These are phyloP conservation scores for Cenchrus americanus DNA, from an alignment of 176 grass and related monocot species.

Conservation along the genomic window DNA sequence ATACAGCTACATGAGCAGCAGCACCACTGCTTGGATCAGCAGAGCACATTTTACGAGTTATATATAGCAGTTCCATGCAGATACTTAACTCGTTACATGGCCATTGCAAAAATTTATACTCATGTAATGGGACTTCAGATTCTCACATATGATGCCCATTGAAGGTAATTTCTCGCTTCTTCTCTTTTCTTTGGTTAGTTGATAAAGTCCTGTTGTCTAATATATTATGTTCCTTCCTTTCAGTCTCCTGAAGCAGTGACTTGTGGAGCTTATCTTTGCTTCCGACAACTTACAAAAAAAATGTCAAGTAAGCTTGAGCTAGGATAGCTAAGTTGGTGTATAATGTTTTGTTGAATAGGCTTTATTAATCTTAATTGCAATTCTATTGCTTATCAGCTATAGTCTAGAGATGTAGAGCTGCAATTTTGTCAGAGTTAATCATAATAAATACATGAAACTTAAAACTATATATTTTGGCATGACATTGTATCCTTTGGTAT, in stretches of 20 bases:
- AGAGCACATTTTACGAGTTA: slow-evolving; percentile 27
- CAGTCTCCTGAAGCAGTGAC: slow-evolving; percentile 40
- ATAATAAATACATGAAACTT: slow-evolving; percentile 19
- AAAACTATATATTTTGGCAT: slow-evolving; percentile 18
- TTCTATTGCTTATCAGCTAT: slow-evolving; percentile 29
- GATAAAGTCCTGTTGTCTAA: slow-evolving; percentile 15
- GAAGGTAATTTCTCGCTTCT: slow-evolving; percentile 37
- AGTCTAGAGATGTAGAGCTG: slow-evolving; percentile 22
- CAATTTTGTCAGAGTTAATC: slow-evolving; percentile 44
- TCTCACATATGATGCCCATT: background rate
- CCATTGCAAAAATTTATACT: background rate
- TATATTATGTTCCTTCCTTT: slow-evolving; percentile 11
- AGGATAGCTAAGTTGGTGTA: slow-evolving; percentile 21
- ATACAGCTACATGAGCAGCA: slow-evolving; percentile 27
- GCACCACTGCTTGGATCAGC: slow-evolving; percentile 21
- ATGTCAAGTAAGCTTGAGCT: slow-evolving; percentile 45
- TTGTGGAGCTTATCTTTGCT: slow-evolving; percentile 36
- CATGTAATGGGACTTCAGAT: slow-evolving; percentile 17
- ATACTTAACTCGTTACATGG: slow-evolving; percentile 24
- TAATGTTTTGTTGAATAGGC: slow-evolving; percentile 32
- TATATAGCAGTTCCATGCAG: slow-evolving; percentile 3
- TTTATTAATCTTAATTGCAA: background rate
- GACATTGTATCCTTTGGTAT: background rate
- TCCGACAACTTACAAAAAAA: slow-evolving; percentile 35
- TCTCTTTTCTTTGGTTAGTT: slow-evolving; percentile 15